Evolutionary conservation across 2,329 filamentous ascomycete species (phyloP).

Genomic region (Diaporthe vexans): DNA sequence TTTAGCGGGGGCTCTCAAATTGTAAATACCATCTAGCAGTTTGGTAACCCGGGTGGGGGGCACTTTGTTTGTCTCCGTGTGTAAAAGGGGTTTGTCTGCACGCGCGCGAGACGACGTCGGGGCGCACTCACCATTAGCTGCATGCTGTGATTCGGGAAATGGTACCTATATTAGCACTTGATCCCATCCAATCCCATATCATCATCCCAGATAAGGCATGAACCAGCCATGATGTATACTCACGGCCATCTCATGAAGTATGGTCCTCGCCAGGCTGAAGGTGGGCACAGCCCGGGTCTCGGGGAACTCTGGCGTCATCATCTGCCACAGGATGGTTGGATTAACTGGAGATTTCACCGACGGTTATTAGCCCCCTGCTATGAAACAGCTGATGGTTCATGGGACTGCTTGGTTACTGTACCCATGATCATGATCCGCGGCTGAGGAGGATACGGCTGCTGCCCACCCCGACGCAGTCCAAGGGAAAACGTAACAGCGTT

Average conservation of each 20-base stretch:
- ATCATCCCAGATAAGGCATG: no score
- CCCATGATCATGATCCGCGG: neutral
- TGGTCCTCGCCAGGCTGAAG: neutral
- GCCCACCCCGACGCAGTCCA: no score
- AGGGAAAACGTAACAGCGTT: neutral
- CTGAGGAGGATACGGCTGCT: neutral
- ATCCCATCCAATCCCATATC: no score
- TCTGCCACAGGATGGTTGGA: neutral
- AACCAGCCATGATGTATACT: neutral
- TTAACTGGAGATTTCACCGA: neutral
- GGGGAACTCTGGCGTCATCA: neutral
- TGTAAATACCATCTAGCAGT: neutral
- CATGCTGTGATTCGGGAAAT: neutral
- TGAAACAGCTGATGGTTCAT: no score
- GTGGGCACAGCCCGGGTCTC: neutral
- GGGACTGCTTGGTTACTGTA: no score
- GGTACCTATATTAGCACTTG: neutral
- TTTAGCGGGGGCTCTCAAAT: neutral
- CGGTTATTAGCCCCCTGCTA: neutral
- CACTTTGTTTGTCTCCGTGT: neutral
- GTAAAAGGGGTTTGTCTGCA: neutral
- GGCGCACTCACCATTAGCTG: neutral
- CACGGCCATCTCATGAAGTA: constrained; percentile 8
- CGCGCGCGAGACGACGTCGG: neutral
- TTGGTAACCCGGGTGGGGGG: no score